A percentile compares a stretch with the other conserved stretches of the same genome.
Conservation (phyloP, 352 stramenopile genomes). For the Phytophthora cryptogea region DNA sequence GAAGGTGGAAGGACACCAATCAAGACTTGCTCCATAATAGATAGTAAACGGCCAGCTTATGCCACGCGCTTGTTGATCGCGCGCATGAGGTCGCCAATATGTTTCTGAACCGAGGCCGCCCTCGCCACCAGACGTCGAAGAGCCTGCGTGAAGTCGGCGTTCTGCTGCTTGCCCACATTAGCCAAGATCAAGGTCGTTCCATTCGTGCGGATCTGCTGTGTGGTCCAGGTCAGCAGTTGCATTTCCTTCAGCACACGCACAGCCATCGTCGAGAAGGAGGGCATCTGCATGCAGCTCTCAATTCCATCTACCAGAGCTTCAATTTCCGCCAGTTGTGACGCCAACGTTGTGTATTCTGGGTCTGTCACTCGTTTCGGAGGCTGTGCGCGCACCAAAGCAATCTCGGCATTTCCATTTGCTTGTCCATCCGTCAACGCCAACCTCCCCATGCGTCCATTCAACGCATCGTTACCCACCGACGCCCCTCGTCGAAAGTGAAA, state of each 20-base stretch:
- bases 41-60: constrained; percentile 26
- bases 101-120: constrained; percentile 50
- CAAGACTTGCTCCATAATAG: constrained; percentile 13
- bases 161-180: constrained; percentile 49
- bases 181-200: constrained; percentile 66
- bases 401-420: constrained; percentile 6
- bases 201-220: constrained; percentile 69
- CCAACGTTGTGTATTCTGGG: constrained; percentile 42
- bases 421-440: constrained; percentile 32
- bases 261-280: constrained; percentile 49
- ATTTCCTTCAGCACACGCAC: constrained; percentile 51
- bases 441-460: constrained; percentile 21
- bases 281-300: constrained; percentile 41
- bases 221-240: constrained; percentile 57
- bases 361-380: constrained; percentile 31
- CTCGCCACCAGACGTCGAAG: constrained; percentile 60
- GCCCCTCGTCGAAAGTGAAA: constrained; percentile 65
- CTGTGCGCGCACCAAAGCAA: constrained; percentile 22
- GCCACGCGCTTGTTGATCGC: constrained; percentile 23
- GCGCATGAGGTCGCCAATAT: constrained; percentile 50
- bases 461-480: constrained; percentile 20
- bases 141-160: constrained; percentile 39
- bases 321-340: constrained; percentile 58
- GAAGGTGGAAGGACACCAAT: not conserved
- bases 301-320: constrained; percentile 66